Evolutionary conservation across 768 basidiomycete genomes (phyloP).

Genomic region (Austroboletus eburneus): DNA sequence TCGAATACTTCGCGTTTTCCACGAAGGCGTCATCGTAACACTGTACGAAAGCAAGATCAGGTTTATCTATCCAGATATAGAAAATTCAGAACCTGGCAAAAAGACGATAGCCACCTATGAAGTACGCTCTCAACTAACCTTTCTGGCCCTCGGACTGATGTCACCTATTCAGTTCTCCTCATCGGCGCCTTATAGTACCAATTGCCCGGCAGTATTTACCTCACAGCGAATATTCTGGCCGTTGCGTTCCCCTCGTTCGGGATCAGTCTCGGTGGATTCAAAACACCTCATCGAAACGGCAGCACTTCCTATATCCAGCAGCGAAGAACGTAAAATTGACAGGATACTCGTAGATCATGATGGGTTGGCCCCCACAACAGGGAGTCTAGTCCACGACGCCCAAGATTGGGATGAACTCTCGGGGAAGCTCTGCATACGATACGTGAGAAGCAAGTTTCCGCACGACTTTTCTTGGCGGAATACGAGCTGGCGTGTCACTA

Average conservation of each 20-base stretch:
- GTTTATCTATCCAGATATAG: slow-evolving; percentile 26
- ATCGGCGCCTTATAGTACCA: slow-evolving; percentile 13
- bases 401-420: slow-evolving; percentile 33
- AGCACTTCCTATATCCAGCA: slow-evolving; percentile 12
- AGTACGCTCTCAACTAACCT: slow-evolving; percentile 3
- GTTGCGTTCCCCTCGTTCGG: slow-evolving; percentile 10
- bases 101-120: slow-evolving; percentile 17
- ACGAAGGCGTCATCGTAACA: slow-evolving; percentile 24
- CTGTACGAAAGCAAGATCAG: slow-evolving; percentile 23
- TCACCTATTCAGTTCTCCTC: slow-evolving; percentile 16
- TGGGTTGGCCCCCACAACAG: slow-evolving; percentile 8
- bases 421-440: slow-evolving; percentile 26
- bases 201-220: slow-evolving; percentile 20
- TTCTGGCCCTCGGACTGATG: background rate
- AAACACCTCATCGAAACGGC: slow-evolving; percentile 23
- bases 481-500: slow-evolving; percentile 19
- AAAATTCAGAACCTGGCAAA: slow-evolving; percentile 10
- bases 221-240: slow-evolving; percentile 30
- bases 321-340: slow-evolving; percentile 15
- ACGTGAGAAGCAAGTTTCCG: slow-evolving; percentile 18
- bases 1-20: slow-evolving; percentile 25
- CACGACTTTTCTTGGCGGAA: slow-evolving; percentile 24
- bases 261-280: slow-evolving; percentile 1
- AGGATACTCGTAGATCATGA: slow-evolving; percentile 23
- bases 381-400: slow-evolving; percentile 17